Conservation (phyloP, 495 filamentous ascomycete genomes). For the Geoglossum glabrum region DNA sequence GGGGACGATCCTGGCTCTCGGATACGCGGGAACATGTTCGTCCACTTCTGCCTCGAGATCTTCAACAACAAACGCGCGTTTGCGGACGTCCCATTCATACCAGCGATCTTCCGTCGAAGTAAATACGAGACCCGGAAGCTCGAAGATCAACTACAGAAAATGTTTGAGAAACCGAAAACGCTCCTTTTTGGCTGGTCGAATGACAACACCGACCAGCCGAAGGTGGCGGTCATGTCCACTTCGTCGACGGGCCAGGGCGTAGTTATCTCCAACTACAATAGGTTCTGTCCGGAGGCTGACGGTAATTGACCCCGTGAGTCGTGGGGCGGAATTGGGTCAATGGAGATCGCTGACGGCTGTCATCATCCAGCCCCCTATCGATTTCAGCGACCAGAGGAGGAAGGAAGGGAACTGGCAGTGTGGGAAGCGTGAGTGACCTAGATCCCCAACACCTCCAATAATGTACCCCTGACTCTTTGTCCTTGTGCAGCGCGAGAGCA, state of each 20-base stretch:
- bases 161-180: neutral
- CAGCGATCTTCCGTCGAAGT: neutral
- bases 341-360: no score
- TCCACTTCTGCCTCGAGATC: neutral
- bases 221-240: neutral
- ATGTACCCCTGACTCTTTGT: no score
- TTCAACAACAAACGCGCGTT: neutral
- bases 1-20: no score
- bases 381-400: neutral
- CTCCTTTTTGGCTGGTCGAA: neutral
- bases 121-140: constrained; percentile 5
- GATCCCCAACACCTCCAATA: no score
- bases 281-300: neutral
- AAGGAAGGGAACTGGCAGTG: neutral
- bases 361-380: neutral
- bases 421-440: neutral
- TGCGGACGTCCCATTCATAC: neutral
- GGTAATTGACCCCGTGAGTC: neutral
- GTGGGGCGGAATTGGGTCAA: neutral
- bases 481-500: neutral
- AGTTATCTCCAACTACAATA: neutral
- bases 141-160: constrained; percentile 1
- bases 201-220: neutral
- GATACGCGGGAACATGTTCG: neutral
- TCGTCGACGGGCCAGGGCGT: neutral